Evolutionary conservation across 371 early-diverging fungal genomes (phyloP), one percentile per base, ranked within the genome.

Genomic region (Caulochytrium protostelioides): DNA sequence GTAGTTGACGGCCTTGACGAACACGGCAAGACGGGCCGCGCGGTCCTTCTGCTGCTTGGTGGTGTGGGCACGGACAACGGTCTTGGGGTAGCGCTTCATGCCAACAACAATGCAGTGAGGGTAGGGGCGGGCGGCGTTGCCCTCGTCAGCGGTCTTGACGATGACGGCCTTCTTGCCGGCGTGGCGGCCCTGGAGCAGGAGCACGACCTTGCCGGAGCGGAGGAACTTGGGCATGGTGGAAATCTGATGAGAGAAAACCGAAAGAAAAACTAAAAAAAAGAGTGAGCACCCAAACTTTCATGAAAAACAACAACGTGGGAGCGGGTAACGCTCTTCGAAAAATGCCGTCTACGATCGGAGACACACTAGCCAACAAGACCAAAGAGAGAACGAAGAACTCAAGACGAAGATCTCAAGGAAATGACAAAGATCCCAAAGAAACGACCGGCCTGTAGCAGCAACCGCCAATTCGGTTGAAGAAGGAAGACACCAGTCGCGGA

Each of bases 121-220:
- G 70, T 84, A 95, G 43, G 80, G 81, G 62, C 81, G 81, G 49
- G 81, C 79, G 64, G 79, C 42, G 35, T 59, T 63, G 27, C 63
- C 61, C 32, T 65, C 62, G 43, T 65, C 63, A 42, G 41, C 67
- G 77, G 76, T 81, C 70, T 90, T 87, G 58, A 94, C 81, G 55
- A 95, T 84, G 50, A 95, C 94, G 47, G 92, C 94, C 79, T 95
- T 94, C 75, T 86, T 87, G 51, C 97, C 97, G 62, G 97, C 94
- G 55, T 79, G 83, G 49, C 91, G 83, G 48, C 97, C 97, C 55
- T 84, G 79, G 45, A 91, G 82, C 60, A 95, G 64, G 47, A 95
- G 76, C 50, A 86, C 94, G 54, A 91, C 92, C 83, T 92, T 54
- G 13, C 27, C 24, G 25, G 43, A n/a, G 22, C 33, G 14, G 13